Evolutionary conservation across 495 filamentous ascomycete genomes (phyloP).

Genomic region (Xylaria nigripes): DNA sequence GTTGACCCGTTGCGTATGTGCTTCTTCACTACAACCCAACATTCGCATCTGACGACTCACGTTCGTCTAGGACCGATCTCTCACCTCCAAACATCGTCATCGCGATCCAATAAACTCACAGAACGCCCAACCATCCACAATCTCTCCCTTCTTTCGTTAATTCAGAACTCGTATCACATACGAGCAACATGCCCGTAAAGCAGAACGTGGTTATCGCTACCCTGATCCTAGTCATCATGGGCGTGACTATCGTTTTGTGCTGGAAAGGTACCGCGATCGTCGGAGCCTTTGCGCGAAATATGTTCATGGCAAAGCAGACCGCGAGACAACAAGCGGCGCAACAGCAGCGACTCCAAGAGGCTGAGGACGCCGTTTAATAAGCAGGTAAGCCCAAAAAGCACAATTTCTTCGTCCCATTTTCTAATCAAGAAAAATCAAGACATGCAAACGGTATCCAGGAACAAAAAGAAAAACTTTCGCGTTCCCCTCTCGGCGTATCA

Average conservation of each 20-base stretch:
- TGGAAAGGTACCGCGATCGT: conserved; percentile 8
- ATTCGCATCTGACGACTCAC: too few species aligned
- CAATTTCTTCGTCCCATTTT: neutral
- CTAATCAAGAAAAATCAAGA: neutral
- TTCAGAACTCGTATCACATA: neutral
- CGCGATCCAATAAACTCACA: neutral
- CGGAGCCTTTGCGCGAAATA: conserved; percentile 7
- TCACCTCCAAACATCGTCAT: neutral
- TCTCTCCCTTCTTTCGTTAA: neutral
- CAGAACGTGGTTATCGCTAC: conserved; percentile 11
- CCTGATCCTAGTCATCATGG: conserved; percentile 8
- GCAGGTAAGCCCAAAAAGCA: neutral
- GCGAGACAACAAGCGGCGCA: neutral
- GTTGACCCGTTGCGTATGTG: neutral
- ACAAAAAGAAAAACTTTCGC: too few species aligned
- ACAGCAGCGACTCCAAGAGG: neutral
- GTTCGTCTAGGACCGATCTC: neutral
- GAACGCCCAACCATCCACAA: neutral
- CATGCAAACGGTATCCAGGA: too few species aligned
- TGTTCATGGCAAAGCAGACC: conserved; percentile 9
- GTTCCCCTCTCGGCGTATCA: too few species aligned
- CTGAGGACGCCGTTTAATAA: neutral
- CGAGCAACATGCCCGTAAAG: neutral
- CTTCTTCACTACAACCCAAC: neutral
- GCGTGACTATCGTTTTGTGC: neutral